These are phyloP conservation scores for Poterioochromonas sp. DNA, from an alignment of 352 stramenopile genomes.

Conservation along the genomic window DNA sequence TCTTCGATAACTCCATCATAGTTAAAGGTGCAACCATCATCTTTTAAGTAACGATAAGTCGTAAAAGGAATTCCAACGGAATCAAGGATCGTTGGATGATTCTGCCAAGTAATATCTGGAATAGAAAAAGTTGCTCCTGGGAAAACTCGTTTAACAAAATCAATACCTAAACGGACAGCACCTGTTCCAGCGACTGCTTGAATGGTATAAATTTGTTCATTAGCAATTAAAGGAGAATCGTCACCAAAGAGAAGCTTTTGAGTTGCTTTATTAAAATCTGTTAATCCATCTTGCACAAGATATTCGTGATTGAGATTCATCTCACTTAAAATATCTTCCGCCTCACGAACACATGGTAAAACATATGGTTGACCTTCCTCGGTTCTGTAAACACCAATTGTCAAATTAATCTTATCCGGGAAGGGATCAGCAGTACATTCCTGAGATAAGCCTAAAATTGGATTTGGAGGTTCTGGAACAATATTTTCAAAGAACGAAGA, in stretches of 20 bases:
- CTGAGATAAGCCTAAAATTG: conserved; percentile 48
- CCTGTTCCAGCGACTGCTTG: conserved; percentile 82
- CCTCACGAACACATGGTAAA: conserved; percentile 82
- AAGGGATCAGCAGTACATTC: conserved; percentile 37
- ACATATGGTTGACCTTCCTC: conserved; percentile 80
- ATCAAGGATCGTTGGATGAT: conserved; percentile 76
- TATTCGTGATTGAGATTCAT: conserved; percentile 77
- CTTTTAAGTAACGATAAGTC: conserved; percentile 47
- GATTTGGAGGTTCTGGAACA: conserved; percentile 41
- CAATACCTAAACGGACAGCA: conserved; percentile 65
- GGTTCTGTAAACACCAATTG: conserved; percentile 78
- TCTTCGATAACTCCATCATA: conserved; percentile 70
- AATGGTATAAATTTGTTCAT: conserved; percentile 68
- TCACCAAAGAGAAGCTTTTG: conserved; percentile 77
- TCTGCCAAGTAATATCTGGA: conserved; percentile 82
- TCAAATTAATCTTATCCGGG: conserved; percentile 75
- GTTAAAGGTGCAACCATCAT: conserved; percentile 52
- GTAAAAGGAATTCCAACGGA: conserved; percentile 43
- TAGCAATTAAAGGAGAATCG: conserved; percentile 58
- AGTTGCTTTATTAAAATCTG: conserved; percentile 74
- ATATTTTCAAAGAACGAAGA: conserved; percentile 18
- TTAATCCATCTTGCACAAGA: conserved; percentile 49
- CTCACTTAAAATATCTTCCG: conserved; percentile 80
- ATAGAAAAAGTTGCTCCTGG: conserved; percentile 70
- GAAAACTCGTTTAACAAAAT: conserved; percentile 77